phyloP scores from a whole-genome alignment of 306 rosid genomes.

The Cucurbita moschata region DNA sequence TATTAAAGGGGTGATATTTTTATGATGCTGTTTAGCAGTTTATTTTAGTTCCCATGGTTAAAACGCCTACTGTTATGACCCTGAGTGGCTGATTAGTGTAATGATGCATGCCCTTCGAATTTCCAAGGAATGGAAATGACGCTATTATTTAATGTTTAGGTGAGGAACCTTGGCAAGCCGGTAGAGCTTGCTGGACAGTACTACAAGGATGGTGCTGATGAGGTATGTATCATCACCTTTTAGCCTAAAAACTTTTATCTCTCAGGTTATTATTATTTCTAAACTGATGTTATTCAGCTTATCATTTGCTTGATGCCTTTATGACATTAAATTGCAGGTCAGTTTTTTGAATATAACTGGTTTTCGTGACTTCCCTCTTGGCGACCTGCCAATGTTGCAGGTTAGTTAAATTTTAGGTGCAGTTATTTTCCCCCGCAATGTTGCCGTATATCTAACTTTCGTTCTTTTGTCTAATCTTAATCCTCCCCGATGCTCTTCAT shows the following conservation, averaged over 20 bases:
- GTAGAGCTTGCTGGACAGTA: constrained; percentile 92
- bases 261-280: neutral
- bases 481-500: constrained; percentile 12
- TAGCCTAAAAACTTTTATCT: neutral
- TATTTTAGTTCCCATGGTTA: neutral
- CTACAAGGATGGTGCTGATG: constrained; percentile 90
- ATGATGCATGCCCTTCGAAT: neutral
- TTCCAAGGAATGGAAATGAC: constrained; percentile 9
- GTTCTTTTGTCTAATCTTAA: neutral
- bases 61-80: neutral
- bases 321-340: constrained; percentile 35
- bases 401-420: constrained; percentile 21
- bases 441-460: neutral
- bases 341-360: constrained; percentile 90
- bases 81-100: neutral
- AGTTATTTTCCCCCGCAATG: neutral
- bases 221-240: constrained; percentile 35
- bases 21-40: neutral
- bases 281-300: neutral
- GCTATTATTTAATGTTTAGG: constrained; percentile 25
- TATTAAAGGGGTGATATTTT: too few relatives aligned
- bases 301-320: constrained; percentile 8
- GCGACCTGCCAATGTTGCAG: constrained; percentile 97
- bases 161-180: constrained; percentile 92
- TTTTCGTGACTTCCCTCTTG: constrained; percentile 92